Percentiles rank a stretch among this genome's conserved stretches.
Evolutionary conservation across 148 eudicot species (phyloP).

Genomic region (Vaccinium macrocarpon): DNA sequence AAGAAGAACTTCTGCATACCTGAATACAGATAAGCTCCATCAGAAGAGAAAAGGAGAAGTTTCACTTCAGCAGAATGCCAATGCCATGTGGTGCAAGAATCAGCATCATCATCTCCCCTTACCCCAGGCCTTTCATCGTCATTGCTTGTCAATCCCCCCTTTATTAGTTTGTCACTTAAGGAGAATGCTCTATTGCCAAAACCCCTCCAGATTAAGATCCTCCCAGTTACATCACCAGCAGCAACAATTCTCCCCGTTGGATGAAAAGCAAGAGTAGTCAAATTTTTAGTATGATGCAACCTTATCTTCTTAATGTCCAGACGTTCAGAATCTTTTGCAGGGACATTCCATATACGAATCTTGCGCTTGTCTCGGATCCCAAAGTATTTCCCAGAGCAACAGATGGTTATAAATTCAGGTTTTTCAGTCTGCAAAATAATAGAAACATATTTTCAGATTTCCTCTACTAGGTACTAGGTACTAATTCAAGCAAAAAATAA

Average conservation of each 20-base stretch:
- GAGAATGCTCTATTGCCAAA: conserved; percentile 50
- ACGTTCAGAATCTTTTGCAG: conserved; percentile 53
- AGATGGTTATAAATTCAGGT: conserved; percentile 48
- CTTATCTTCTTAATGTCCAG: conserved; percentile 48
- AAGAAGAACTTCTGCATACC: conserved; percentile 36
- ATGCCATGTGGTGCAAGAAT: conserved; percentile 93
- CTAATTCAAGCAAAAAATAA: not conserved
- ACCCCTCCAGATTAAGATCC: conserved; percentile 90
- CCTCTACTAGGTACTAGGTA: not conserved
- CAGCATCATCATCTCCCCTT: conserved; percentile 78
- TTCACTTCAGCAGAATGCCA: conserved; percentile 94
- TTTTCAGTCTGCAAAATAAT: conserved; percentile 50
- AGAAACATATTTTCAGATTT: not conserved
- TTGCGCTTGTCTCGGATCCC: conserved; percentile 57
- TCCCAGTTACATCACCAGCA: conserved; percentile 88
- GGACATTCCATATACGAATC: conserved; percentile 76
- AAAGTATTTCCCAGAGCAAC: conserved; percentile 66
- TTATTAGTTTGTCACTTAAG: conserved; percentile 20
- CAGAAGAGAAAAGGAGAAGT: conserved; percentile 81
- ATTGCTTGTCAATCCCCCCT: conserved; percentile 28
- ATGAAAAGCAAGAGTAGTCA: conserved; percentile 78
- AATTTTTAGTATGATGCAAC: conserved; percentile 67
- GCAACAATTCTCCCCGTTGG: conserved; percentile 75
- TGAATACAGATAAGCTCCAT: conserved; percentile 92
- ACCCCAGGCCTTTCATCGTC: conserved; percentile 77